Percentiles rank a stretch among this genome's conserved stretches.
Evolutionary conservation across 225 moss, liverwort and hornwort species (phyloP).

Genomic region (Pseudoscleropodium purum): DNA sequence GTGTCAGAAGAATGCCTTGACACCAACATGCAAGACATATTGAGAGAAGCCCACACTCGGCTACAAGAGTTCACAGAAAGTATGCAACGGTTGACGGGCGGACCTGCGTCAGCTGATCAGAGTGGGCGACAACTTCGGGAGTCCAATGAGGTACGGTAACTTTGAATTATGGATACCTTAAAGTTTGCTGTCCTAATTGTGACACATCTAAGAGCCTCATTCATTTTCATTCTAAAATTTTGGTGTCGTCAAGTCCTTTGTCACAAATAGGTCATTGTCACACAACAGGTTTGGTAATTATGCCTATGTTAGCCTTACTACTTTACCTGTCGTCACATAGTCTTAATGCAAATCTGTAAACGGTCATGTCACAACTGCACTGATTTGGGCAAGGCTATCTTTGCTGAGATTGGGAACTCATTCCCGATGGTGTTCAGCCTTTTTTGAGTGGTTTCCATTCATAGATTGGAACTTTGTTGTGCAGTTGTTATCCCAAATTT

Average conservation of each 20-base stretch:
- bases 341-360: background rate
- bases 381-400: background rate
- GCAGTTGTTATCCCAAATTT: background rate
- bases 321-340: background rate
- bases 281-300: background rate
- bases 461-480: background rate
- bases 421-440: background rate
- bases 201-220: background rate
- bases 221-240: background rate
- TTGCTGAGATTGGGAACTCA: background rate
- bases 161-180: background rate
- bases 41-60: slow-evolving; percentile 10
- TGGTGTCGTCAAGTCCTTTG: background rate
- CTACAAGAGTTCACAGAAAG: slow-evolving; percentile 16
- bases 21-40: slow-evolving; percentile 21
- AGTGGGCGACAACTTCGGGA: background rate
- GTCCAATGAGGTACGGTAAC: background rate
- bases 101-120: background rate
- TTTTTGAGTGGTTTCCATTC: background rate
- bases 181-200: background rate
- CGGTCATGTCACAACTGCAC: background rate
- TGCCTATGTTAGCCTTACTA: background rate
- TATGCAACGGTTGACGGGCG: background rate
- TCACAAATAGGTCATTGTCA: background rate
- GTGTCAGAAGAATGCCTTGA: slow-evolving; percentile 14